A percentile compares a stretch with the other conserved stretches of the same genome.
phyloP scores from a whole-genome alignment of 2,329 filamentous ascomycete genomes.

The Neofusicoccum umdonicola region DNA sequence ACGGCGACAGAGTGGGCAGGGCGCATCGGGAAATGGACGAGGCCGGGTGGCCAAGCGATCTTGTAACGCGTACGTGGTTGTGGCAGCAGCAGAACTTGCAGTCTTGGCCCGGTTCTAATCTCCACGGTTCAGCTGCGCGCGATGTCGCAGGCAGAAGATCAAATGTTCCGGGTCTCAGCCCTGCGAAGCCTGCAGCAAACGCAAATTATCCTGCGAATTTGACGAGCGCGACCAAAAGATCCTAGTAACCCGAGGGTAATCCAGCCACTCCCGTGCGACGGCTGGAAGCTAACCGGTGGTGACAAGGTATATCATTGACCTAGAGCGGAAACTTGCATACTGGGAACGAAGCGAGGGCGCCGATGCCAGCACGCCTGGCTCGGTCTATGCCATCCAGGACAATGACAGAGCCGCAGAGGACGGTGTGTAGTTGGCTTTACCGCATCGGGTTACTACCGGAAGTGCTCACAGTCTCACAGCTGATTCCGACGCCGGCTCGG shows the following conservation, averaged over 20 bases:
- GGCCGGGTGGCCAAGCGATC: slow-evolving; percentile 24
- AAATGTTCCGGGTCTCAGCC: slow-evolving; percentile 33
- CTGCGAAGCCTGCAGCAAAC: slow-evolving; percentile 29
- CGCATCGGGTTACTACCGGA: background rate
- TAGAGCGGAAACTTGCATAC: slow-evolving; percentile 26
- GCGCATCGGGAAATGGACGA: background rate
- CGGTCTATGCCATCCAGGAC: background rate
- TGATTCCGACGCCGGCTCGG: background rate
- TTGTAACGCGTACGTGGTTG: slow-evolving; percentile 23
- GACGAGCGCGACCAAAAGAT: slow-evolving; percentile 34
- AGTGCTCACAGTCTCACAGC: background rate
- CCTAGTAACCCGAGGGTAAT: slow-evolving; percentile 29
- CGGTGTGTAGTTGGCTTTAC: background rate
- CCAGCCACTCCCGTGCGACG: background rate
- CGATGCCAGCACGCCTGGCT: background rate
- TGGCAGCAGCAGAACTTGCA: background rate
- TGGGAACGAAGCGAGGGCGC: slow-evolving; percentile 20
- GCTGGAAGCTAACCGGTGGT: background rate
- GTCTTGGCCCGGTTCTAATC: background rate
- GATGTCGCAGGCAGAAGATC: slow-evolving; percentile 32
- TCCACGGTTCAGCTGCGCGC: slow-evolving; percentile 23
- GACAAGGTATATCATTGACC: slow-evolving; percentile 28
- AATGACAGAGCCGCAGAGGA: background rate
- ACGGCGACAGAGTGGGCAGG: background rate
- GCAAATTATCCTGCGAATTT: slow-evolving; percentile 28